Percentiles rank a stretch among this genome's conserved stretches.
Conservation (phyloP, 805 yeast species). For the Candida ovalis region DNA sequence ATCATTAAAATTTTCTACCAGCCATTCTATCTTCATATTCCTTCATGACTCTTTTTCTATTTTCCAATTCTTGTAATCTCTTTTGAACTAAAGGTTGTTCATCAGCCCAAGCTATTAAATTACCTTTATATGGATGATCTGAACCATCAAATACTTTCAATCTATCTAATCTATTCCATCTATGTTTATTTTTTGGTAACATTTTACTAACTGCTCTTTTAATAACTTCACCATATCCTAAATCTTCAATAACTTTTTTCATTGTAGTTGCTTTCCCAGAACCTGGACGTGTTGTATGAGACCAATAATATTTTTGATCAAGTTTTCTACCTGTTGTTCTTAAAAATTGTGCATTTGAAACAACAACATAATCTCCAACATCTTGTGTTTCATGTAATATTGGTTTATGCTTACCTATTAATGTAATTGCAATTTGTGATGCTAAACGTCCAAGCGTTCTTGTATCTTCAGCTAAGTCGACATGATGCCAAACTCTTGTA, state of each 20-base stretch:
- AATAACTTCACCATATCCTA: constrained; percentile 85
- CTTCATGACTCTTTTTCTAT: constrained; percentile 22
- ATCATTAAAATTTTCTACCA: constrained; percentile 17
- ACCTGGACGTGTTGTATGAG: constrained; percentile 89
- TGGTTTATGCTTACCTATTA: constrained; percentile 98
- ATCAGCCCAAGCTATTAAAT: constrained; percentile 82
- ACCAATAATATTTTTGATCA: constrained; percentile 77
- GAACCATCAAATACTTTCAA: constrained; percentile 85
- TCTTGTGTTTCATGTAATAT: constrained; percentile 74
- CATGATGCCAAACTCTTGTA: constrained; percentile 92
- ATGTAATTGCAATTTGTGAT: constrained; percentile 75
- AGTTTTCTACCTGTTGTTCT: constrained; percentile 84
- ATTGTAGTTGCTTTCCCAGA: constrained; percentile 78
- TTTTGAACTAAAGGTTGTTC: constrained; percentile 53
- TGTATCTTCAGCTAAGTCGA: constrained; percentile 78
- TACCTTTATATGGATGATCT: constrained; percentile 80
- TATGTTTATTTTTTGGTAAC: constrained; percentile 88
- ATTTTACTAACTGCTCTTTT: constrained; percentile 89
- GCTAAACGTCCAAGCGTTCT: constrained; percentile 93
- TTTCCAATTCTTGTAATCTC: constrained; percentile 37
- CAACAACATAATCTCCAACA: constrained; percentile 95
- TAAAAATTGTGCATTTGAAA: constrained; percentile 81
- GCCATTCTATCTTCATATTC: constrained; percentile 26
- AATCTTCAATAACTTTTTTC: constrained; percentile 68
- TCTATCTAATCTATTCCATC: constrained; percentile 76